Conservation (phyloP, 306 rosid genomes). For the Ziziphus jujuba region DNA sequence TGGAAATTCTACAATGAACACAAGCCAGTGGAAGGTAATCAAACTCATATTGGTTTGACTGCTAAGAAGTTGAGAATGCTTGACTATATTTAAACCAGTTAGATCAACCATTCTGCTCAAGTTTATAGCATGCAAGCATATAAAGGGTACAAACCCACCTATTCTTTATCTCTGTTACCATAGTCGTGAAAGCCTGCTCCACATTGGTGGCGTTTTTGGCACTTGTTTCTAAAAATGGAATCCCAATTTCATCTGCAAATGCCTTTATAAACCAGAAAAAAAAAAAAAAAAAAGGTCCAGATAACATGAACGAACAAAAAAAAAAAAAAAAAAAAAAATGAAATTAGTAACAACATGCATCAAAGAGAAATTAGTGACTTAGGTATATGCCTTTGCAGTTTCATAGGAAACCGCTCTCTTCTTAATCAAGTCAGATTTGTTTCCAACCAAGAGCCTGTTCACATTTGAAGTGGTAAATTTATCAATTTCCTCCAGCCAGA, state of each 20-base stretch:
- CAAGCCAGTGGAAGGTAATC: neutral
- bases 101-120: too few relatives aligned
- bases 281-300: neutral
- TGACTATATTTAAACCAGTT: too few relatives aligned
- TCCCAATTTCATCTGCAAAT: slow-evolving; percentile 79
- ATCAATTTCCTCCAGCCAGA: slow-evolving; percentile 80
- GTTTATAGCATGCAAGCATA: too few relatives aligned
- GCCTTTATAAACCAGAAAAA: slow-evolving; percentile 40
- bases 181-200: slow-evolving; percentile 81
- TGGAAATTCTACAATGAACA: slow-evolving; percentile 61
- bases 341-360: neutral
- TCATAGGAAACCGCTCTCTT: slow-evolving; percentile 75
- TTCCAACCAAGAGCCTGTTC: slow-evolving; percentile 79
- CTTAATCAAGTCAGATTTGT: slow-evolving; percentile 63
- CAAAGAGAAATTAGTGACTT: neutral
- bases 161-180: slow-evolving; percentile 76
- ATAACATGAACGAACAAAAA: neutral
- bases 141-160: slow-evolving; percentile 36
- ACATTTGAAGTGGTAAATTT: slow-evolving; percentile 73
- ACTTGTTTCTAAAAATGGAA: slow-evolving; percentile 85
- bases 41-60: too few relatives aligned
- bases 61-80: too few relatives aligned
- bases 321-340: neutral
- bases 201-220: slow-evolving; percentile 71
- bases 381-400: slow-evolving; percentile 54